phyloP scores from a whole-genome alignment of 2,329 filamentous ascomycete species.

The Diplocarpon mali region DNA sequence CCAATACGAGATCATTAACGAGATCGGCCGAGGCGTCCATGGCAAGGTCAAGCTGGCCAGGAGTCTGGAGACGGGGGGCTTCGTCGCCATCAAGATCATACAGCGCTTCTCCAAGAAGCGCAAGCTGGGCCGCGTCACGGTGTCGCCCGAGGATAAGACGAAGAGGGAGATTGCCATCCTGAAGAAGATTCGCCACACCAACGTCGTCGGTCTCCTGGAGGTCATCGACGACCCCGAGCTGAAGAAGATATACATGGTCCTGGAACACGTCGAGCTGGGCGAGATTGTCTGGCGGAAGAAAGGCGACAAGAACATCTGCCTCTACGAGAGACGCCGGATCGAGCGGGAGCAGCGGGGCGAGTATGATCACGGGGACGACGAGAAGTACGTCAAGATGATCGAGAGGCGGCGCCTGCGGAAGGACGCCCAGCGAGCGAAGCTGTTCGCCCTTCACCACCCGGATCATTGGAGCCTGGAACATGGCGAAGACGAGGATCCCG shows the following conservation, averaged over 20 bases:
- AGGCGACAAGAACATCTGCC: constrained; percentile 71
- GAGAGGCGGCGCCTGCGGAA: constrained; percentile 48
- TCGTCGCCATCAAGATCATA: constrained; percentile 97
- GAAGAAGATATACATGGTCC: constrained; percentile 96
- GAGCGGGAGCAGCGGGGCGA: constrained; percentile 59
- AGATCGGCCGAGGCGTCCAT: constrained; percentile 90
- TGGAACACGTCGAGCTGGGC: constrained; percentile 89
- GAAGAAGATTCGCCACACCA: constrained; percentile 96
- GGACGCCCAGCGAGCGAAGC: constrained; percentile 44
- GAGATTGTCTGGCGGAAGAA: constrained; percentile 92
- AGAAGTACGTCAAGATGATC: constrained; percentile 47
- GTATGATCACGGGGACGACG: constrained; percentile 43
- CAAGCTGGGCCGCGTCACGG: constrained; percentile 72
- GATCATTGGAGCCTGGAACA: constrained; percentile 80
- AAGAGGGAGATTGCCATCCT: constrained; percentile 96
- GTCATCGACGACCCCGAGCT: constrained; percentile 94
- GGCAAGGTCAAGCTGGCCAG: constrained; percentile 95
- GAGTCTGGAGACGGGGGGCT: constrained; percentile 62
- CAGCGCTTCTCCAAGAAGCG: constrained; percentile 89
- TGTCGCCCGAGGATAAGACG: constrained; percentile 63
- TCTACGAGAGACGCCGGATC: constrained; percentile 70
- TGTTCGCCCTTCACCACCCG: constrained; percentile 39
- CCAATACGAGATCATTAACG: constrained; percentile 92
- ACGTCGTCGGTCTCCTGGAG: constrained; percentile 88
- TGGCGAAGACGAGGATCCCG: constrained; percentile 43